Base-by-base conservation (phyloP, 352 stramenopile genomes). In the Pythium diclinum region DNA sequence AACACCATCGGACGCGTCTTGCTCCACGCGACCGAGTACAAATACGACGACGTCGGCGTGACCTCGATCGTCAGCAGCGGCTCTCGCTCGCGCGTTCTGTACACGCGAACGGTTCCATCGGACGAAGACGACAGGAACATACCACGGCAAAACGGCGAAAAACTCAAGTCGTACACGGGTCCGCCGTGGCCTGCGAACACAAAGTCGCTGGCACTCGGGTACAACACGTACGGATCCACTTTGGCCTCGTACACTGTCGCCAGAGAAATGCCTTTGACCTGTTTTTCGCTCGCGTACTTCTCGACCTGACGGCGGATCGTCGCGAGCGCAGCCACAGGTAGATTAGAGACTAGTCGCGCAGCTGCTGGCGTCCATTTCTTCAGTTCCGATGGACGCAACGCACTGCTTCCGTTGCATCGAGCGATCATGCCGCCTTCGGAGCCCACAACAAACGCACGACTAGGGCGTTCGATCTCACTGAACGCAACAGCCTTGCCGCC, bases 131-230 rank as follows among this genome's bases (percentile, higher is more conserved):
- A 86, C 33, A 95, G 72, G 56, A 95, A 92, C 17, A 96, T 36
- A 51, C 79, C 88, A 47, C 90, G 87, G 61, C 87, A 80, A 52
- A 96, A 97, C 1, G 87, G 87, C 32, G 86, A 96, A 52, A 90
- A 96, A 38, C 78, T 77, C 34, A 88, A 71, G 52, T 82, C 84
- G 67, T 92, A 91, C 25, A 97, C 85, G 3, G 89, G 85, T 7
- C 85, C 87, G 6, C 71, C 74, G 52, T 96, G 89, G 21, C 68
- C 46, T 16, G 89, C 81, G 51, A 92, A 93, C 33, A 79, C 71
- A 57, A 94, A 94, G 70, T 91, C 81, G 64, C 88, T 82, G 23
- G 78, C 85, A 36, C 71, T 86, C 11, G 79, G 76, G 47, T 85
- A 96, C 23, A 94, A 66, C 32, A 65, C 64, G 42, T 65, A 51